phyloP scores from a whole-genome alignment of 2,329 filamentous ascomycete species.

The Xylogone sp. region DNA sequence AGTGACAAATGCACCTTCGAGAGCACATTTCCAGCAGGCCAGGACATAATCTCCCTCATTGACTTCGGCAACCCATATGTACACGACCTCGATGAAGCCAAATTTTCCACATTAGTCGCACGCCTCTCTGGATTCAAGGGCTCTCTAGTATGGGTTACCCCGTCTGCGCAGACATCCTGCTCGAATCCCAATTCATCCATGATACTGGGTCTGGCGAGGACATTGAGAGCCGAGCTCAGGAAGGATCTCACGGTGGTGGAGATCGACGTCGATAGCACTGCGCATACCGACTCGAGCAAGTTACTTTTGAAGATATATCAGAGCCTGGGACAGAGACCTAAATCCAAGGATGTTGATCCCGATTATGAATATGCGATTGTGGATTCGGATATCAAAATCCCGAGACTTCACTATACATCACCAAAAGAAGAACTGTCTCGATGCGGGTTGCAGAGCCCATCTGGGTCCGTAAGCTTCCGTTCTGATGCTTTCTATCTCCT shows the following conservation, averaged over 20 bases:
- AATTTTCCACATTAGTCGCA: constrained; percentile 12
- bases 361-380: not conserved
- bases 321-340: not conserved
- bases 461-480: not conserved
- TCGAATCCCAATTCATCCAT: constrained; percentile 17
- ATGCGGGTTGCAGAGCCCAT: too few relatives aligned
- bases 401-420: not conserved
- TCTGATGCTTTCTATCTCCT: constrained; percentile 28
- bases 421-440: too few relatives aligned
- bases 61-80: constrained; percentile 1
- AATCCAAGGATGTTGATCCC: not conserved
- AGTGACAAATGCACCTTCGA: constrained; percentile 1
- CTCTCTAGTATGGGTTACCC: constrained; percentile 13
- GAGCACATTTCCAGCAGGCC: not conserved
- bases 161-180: constrained; percentile 13
- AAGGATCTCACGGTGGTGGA: constrained; percentile 19
- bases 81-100: not conserved
- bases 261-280: constrained; percentile 12
- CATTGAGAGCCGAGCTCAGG: constrained; percentile 11
- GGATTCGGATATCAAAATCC: not conserved
- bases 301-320: constrained; percentile 7
- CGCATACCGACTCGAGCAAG: not conserved
- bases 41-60: constrained; percentile 5
- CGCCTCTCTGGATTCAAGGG: not conserved
- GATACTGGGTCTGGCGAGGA: constrained; percentile 17